Conservation (phyloP, 371 early-diverging fungal genomes). For the Saksenaea oblongispora region DNA sequence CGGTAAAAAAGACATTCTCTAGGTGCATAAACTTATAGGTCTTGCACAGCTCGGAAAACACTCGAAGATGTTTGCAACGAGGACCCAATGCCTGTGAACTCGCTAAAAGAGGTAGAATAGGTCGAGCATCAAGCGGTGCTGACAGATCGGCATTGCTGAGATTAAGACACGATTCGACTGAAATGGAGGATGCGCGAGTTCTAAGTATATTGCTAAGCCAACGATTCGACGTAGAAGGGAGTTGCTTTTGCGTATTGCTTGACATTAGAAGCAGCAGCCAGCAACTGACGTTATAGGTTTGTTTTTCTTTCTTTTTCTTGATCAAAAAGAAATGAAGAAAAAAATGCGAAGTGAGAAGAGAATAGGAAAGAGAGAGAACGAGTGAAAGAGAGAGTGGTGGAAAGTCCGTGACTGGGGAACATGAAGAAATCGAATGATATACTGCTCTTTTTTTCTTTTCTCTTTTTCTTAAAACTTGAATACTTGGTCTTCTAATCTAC, state of each 20-base stretch:
- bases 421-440: no score
- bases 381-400: not conserved
- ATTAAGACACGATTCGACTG: conserved; percentile 52
- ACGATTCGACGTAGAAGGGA: conserved; percentile 24
- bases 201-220: conserved; percentile 52
- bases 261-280: conserved; percentile 18
- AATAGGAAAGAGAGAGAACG: not conserved
- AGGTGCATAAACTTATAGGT: conserved; percentile 61
- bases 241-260: conserved; percentile 25
- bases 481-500: conserved; percentile 69
- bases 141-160: conserved; percentile 31
- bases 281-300: not conserved
- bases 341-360: not conserved
- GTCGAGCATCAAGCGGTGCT: conserved; percentile 46
- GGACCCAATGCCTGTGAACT: conserved; percentile 25
- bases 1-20: conserved; percentile 61
- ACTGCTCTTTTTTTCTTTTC: no score
- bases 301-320: not conserved
- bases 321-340: not conserved
- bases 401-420: conserved; percentile 22
- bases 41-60: conserved; percentile 45
- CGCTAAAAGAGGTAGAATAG: conserved; percentile 37
- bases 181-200: conserved; percentile 41
- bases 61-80: conserved; percentile 41
- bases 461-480: conserved; percentile 52